Evolutionary conservation across 305 asterid genomes (phyloP), one percentile per base, ranked within the genome.

Genomic region (Fraxinus albicans): DNA sequence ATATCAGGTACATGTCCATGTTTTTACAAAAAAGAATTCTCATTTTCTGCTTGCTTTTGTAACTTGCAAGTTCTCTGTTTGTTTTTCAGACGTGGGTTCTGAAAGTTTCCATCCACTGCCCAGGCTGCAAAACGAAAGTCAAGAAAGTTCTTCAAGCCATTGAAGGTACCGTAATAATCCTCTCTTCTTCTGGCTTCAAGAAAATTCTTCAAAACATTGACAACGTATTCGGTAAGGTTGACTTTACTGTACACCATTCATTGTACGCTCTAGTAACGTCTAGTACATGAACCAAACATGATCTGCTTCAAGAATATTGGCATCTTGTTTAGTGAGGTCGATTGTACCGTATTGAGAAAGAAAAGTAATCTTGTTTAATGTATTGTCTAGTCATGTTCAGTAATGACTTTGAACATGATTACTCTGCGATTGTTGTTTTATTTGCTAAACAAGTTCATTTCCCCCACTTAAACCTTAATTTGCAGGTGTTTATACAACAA

Each of bases 91-190:
- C 92, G 76, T 93, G 97, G 95, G 85, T 84, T 88, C 88, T 95
- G 63, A 95, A 91, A 80, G 99, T 95, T 79, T 93, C 97, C 47
- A 92, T 94, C 86, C 98, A 95, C 88, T 95, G 98, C 74, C 92
- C 92, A 87, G 98, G 96, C 78, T 95, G 98, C 93, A 93, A 89
- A 79, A 90, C 80, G 40, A 93, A 95, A 86, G 98, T 94, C 76
- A 93, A 95, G 93, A 95, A 93, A 91, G 89, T 90, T n/a, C 88
- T 95, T 3, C 95, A 87, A 73, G 86, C 84, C 89, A 92, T 94
- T 72, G 97, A 94, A 89, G 99, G 98, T 95, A 84, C 27, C 12
- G 10, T 40, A 21, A 0, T 27, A 4, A 31, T 17, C 33, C 40
- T 31, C 36, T 55, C 67, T 55, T 55, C 8, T 17, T 5, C 21